Evolutionary conservation across 257 asterid species (phyloP).

Genomic region (Solanum infundibuliforme): DNA sequence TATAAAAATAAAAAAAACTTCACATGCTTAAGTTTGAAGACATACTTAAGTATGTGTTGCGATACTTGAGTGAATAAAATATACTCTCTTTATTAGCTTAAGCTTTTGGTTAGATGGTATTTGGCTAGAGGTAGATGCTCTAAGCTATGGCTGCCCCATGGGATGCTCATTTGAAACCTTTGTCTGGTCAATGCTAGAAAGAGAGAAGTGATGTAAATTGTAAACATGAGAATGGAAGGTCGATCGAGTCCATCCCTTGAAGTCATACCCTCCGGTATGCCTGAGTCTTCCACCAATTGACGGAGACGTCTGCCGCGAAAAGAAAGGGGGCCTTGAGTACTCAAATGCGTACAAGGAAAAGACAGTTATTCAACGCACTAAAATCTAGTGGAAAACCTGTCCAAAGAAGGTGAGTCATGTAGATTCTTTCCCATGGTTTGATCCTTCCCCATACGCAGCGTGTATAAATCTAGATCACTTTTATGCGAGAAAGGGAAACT

Average conservation of each 20-base stretch:
- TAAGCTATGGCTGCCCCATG: background rate
- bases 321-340: background rate
- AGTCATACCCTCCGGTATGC: background rate
- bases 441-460: background rate
- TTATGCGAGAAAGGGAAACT: background rate
- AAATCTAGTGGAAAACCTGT: background rate
- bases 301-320: background rate
- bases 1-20: background rate
- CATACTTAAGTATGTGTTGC: background rate
- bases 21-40: background rate
- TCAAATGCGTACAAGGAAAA: background rate
- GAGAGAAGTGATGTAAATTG: background rate
- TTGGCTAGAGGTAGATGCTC: background rate
- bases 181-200: background rate
- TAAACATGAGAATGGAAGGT: background rate
- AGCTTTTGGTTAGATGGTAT: background rate
- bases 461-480: background rate
- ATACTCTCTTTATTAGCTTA: background rate
- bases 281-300: background rate
- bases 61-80: background rate
- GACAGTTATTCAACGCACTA: background rate
- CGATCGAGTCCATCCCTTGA: background rate
- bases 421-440: background rate
- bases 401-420: background rate
- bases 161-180: background rate